A percentile compares a stretch with the other conserved stretches of the same genome.
These are phyloP conservation scores for Debaryomyces udenii DNA, from an alignment of 1,139 yeast genomes.

Conservation along the genomic window DNA sequence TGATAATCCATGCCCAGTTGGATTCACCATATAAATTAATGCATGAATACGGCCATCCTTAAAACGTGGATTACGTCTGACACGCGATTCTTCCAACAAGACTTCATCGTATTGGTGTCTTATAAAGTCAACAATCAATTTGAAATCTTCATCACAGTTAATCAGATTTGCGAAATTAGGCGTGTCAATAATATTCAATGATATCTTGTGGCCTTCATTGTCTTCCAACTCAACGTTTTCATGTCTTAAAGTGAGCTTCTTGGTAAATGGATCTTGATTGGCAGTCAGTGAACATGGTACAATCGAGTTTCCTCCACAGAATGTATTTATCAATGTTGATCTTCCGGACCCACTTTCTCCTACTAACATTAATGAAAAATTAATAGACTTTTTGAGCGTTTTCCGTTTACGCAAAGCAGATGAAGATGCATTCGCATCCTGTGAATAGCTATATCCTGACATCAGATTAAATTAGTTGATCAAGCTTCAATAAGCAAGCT, in stretches of 20 bases:
- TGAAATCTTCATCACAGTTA: conserved; percentile 48
- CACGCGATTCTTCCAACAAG: conserved; percentile 51
- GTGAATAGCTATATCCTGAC: conserved; percentile 11
- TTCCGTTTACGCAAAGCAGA: conserved; percentile 59
- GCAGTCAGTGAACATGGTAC: conserved; percentile 47
- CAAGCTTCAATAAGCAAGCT: background rate
- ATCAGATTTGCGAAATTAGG: conserved; percentile 81
- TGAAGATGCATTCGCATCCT: conserved; percentile 26
- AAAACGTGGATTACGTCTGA: conserved; percentile 50
- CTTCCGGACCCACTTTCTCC: conserved; percentile 67
- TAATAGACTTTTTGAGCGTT: conserved; percentile 56
- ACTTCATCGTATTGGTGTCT: conserved; percentile 55
- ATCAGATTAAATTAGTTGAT: background rate
- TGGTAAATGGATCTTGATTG: conserved; percentile 45
- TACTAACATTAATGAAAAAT: conserved; percentile 59
- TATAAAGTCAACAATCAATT: conserved; percentile 50
- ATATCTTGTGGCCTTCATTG: conserved; percentile 53
- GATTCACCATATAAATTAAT: conserved; percentile 49
- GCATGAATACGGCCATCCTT: conserved; percentile 53
- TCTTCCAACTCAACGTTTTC: conserved; percentile 55
- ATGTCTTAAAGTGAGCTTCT: conserved; percentile 48
- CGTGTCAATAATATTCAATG: conserved; percentile 55
- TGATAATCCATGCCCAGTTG: conserved; percentile 51
- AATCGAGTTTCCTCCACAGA: conserved; percentile 80
- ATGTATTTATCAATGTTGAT: conserved; percentile 62